Percentiles rank a stretch among this genome's conserved stretches.
phyloP scores from a whole-genome alignment of 2,329 filamentous ascomycete genomes.

The Venturiaceae sp. region DNA sequence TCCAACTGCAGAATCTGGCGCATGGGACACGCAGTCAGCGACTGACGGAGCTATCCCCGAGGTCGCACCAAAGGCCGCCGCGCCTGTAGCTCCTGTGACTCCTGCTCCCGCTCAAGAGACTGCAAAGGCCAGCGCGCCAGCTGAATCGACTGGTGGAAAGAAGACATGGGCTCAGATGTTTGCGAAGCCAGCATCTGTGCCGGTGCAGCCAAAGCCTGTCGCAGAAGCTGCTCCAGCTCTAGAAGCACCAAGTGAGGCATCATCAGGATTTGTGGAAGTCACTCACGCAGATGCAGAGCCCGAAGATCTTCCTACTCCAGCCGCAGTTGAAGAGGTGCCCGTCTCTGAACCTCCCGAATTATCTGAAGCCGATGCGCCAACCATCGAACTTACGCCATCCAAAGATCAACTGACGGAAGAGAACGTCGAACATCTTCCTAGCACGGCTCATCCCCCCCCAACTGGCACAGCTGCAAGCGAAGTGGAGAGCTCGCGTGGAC shows the following conservation, averaged over 20 bases:
- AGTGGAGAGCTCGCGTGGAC: constrained; percentile 74
- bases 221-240: constrained; percentile 19
- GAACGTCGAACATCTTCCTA: constrained; percentile 85
- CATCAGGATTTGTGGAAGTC: constrained; percentile 15
- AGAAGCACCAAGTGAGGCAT: constrained; percentile 25
- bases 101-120: not conserved
- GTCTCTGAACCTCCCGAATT: constrained; percentile 14
- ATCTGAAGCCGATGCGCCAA: constrained; percentile 22
- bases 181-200: constrained; percentile 30
- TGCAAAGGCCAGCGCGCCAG: constrained; percentile 7
- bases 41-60: constrained; percentile 16
- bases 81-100: not conserved
- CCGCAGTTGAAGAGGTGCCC: constrained; percentile 12
- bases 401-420: constrained; percentile 80
- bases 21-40: constrained; percentile 45
- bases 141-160: constrained; percentile 15
- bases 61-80: not conserved
- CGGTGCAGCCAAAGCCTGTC: constrained; percentile 22
- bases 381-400: constrained; percentile 50
- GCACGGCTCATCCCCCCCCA: constrained; percentile 61
- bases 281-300: constrained; percentile 26
- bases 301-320: constrained; percentile 21
- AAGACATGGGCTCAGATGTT: constrained; percentile 48
- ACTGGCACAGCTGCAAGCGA: constrained; percentile 85
- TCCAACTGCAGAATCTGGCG: constrained; percentile 59